A percentile compares a stretch with the other conserved stretches of the same genome.
These are phyloP conservation scores for Xylariaceae sp. DNA, from an alignment of 2,329 filamentous ascomycete species.

Conservation along the genomic window DNA sequence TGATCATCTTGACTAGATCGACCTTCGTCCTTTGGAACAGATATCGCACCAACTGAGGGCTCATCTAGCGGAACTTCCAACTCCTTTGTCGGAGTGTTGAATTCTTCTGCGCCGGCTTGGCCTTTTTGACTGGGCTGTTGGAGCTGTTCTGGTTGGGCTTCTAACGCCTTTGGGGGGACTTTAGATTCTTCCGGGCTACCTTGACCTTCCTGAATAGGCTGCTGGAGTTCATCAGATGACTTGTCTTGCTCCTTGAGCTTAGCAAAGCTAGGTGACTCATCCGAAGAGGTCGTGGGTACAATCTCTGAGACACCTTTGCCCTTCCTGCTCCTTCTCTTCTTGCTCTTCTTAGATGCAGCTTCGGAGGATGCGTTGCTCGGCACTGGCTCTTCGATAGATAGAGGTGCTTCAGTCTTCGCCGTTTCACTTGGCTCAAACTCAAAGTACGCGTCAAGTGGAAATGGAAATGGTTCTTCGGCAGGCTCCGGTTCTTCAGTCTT, in stretches of 20 bases:
- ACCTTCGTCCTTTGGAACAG: not conserved
- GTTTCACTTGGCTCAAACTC: constrained; percentile 5
- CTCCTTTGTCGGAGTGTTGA: not conserved
- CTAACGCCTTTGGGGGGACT: not conserved
- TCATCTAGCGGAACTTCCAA: not conserved
- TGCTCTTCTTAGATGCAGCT: constrained; percentile 21
- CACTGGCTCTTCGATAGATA: not conserved
- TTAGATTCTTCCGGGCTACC: not conserved
- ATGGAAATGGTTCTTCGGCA: too few relatives aligned
- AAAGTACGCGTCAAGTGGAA: not conserved
- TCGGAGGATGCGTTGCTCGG: constrained; percentile 13
- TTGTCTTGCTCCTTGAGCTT: not conserved
- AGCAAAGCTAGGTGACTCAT: not conserved
- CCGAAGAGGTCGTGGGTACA: constrained; percentile 1
- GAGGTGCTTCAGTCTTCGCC: constrained; percentile 2
- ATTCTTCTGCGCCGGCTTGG: not conserved
- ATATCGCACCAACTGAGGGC: not conserved
- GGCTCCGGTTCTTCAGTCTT: not conserved
- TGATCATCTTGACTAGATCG: constrained; percentile 7
- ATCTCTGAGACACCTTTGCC: constrained; percentile 13
- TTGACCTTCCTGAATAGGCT: not conserved
- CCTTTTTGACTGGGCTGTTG: not conserved
- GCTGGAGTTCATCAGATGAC: not conserved
- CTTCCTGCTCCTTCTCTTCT: constrained; percentile 32
- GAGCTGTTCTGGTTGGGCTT: not conserved